These are phyloP conservation scores for Dendrostoma leiphaemia DNA, from an alignment of 2,329 filamentous ascomycete genomes.

Conservation along the genomic window DNA sequence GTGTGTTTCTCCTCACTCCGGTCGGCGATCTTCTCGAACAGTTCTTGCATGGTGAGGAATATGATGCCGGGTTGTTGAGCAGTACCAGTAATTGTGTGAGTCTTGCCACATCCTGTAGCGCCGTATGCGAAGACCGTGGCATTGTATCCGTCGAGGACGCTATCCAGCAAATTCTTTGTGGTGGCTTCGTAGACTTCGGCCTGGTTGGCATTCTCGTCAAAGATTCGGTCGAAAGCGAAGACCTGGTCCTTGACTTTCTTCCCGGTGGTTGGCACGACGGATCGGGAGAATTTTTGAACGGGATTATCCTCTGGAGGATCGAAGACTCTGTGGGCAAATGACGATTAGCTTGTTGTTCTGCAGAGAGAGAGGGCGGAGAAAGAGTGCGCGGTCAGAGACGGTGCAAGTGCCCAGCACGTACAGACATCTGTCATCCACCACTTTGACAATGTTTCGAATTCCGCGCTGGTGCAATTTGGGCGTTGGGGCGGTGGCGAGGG, in stretches of 20 bases:
- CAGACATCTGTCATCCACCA: slow-evolving; percentile 94
- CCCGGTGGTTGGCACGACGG: slow-evolving; percentile 71
- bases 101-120: slow-evolving; percentile 96
- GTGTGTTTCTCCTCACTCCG: slow-evolving; percentile 81
- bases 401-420: slow-evolving; percentile 47
- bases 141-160: slow-evolving; percentile 95
- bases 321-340: slow-evolving; percentile 66
- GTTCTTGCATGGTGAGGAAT: slow-evolving; percentile 97
- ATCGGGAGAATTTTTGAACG: slow-evolving; percentile 81
- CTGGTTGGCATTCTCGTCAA: slow-evolving; percentile 92
- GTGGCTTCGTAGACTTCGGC: slow-evolving; percentile 94
- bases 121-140: slow-evolving; percentile 98
- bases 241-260: slow-evolving; percentile 97
- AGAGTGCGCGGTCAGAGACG: too few relatives aligned
- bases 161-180: slow-evolving; percentile 85
- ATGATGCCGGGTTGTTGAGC: slow-evolving; percentile 94
- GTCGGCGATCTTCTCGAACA: slow-evolving; percentile 95
- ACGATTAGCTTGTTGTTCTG: not conserved
- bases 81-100: slow-evolving; percentile 94
- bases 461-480: slow-evolving; percentile 85
- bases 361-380: too few relatives aligned
- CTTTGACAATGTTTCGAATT: slow-evolving; percentile 88
- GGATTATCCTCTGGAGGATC: slow-evolving; percentile 95
- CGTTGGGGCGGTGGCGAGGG: slow-evolving; percentile 79
- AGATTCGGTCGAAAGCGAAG: slow-evolving; percentile 94